Base-by-base conservation (phyloP, 257 asterid genomes). In the Petunia secreta region DNA sequence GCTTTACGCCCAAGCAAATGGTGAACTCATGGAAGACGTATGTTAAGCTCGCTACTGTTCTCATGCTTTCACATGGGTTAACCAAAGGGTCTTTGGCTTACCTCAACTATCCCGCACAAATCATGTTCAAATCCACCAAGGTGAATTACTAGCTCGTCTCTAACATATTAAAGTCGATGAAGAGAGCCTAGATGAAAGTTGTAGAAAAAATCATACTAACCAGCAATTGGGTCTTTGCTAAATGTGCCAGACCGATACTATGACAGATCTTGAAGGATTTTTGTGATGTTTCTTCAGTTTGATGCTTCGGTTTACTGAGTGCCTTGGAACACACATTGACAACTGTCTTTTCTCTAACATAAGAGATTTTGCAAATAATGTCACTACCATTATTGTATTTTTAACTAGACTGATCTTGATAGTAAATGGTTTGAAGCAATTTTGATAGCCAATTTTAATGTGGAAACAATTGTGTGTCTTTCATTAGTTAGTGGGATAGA, bases 101-200 rank as follows among this genome's bases (percentile, higher is more conserved):
- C 81, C 97, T 95, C 80, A 95, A 95, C 65, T 95, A 95, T 79
- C 99, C 99, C 0, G 99, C 98, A 0, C 99, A 95, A 83, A 87
- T 95, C 91, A 95, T 95, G 99, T 95, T 95, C 88, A 95, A 95
- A 82, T 95, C 99, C 66, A 93, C 99, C 69, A 95, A 95, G 98
- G 99, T 95, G 55, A 77, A 59, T 41, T 3, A 0, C 68, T 43
- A 77, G 16, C 68, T 63, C 14, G 68, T 36, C 25, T 64, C 73
- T 39, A 38, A 64, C 39, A 13, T 64, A 39, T 13, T 64, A 39
- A 36, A 4, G 38, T 63, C 11, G 8, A 52, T 0, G 69, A 64
- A 39, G 71, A 8, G 57, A 38, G 8, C 71, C 48, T 64, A 11
- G 71, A 64, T 64, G 10, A 64, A 38, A 64, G 38, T 64, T 2